Conservation (phyloP, 1,139 yeast species). For the Saccharomyces hybrid region DNA sequence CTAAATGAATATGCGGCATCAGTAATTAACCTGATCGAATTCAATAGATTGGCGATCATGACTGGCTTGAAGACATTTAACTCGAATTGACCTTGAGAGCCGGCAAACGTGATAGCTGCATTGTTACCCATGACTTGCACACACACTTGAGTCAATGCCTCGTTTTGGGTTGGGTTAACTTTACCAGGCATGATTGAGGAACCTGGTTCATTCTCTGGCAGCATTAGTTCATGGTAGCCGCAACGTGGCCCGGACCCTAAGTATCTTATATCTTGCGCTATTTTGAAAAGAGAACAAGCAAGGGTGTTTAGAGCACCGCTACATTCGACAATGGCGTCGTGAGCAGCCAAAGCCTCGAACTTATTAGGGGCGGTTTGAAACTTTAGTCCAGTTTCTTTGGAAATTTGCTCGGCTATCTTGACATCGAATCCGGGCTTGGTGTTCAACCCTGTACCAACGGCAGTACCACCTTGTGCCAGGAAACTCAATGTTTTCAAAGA, state of each 20-base stretch:
- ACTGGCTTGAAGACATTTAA: conserved; percentile 97
- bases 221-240: conserved; percentile 91
- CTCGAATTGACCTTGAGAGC: conserved; percentile 98
- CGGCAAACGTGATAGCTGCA: conserved; percentile 89
- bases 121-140: conserved; percentile 97
- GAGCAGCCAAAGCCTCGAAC: conserved; percentile 98
- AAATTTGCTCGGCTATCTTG: conserved; percentile 50
- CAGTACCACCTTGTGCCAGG: conserved; percentile 99
- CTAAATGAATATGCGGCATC: conserved; percentile 90
- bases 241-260: conserved; percentile 99
- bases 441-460: conserved; percentile 97
- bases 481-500: conserved; percentile 67
- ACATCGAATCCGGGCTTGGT: conserved; percentile 83
- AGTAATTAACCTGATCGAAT: conserved; percentile 79
- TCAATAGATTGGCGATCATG: conserved; percentile 80
- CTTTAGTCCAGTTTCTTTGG: conserved; percentile 77
- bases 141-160: conserved; percentile 97
- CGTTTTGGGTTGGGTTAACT: conserved; percentile 98
- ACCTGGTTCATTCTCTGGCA: conserved; percentile 99
- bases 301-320: conserved; percentile 95
- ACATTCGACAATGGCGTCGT: conserved; percentile 95
- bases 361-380: conserved; percentile 96
- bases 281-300: conserved; percentile 88
- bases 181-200: conserved; percentile 99
- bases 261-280: conserved; percentile 96